Evolutionary conservation across 2,329 filamentous ascomycete species (phyloP).

Genomic region (Penicillium sp.): DNA sequence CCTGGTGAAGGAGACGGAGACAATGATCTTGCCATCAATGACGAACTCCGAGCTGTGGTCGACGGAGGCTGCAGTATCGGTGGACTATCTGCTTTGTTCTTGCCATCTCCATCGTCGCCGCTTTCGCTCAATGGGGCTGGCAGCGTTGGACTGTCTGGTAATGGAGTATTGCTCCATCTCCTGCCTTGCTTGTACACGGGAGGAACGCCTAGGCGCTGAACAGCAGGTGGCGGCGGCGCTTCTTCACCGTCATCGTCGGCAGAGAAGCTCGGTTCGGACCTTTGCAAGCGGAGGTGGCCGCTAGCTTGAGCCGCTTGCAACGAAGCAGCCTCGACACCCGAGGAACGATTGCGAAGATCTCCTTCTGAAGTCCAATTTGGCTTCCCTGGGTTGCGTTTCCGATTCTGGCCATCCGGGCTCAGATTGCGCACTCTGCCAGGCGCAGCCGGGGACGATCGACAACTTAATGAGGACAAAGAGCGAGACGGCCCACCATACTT

Average conservation of each 20-base stretch:
- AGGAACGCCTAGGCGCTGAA: conserved; percentile 30
- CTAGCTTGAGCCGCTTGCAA: conserved; percentile 8
- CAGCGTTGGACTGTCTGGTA: conserved; percentile 37
- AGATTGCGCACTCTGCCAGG: conserved; percentile 18
- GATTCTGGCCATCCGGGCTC: conserved; percentile 10
- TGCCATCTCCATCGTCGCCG: conserved; percentile 5
- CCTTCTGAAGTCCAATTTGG: conserved; percentile 24
- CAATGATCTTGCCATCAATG: conserved; percentile 12
- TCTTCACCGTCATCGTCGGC: conserved; percentile 17
- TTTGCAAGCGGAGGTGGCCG: conserved; percentile 26
- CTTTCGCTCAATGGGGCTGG: conserved; percentile 21
- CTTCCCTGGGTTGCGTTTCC: conserved; percentile 14
- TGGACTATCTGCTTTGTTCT: conserved; percentile 4
- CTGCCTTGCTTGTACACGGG: conserved; percentile 33
- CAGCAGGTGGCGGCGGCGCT: conserved; percentile 12
- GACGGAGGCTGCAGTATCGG: conserved; percentile 12
- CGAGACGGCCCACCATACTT: conserved; percentile 23
- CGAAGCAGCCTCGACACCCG: conserved; percentile 5
- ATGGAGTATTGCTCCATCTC: conserved; percentile 32
- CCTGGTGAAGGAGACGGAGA: conserved; percentile 19
- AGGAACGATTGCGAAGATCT: conserved; percentile 21
- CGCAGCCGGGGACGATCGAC: conserved; percentile 19
- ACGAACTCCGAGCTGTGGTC: conserved; percentile 11
- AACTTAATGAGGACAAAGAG: conserved; percentile 23
- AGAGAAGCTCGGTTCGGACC: conserved; percentile 33